Evolutionary conservation across 441 rosid species (phyloP).

Genomic region (Adansonia madagascariensis): DNA sequence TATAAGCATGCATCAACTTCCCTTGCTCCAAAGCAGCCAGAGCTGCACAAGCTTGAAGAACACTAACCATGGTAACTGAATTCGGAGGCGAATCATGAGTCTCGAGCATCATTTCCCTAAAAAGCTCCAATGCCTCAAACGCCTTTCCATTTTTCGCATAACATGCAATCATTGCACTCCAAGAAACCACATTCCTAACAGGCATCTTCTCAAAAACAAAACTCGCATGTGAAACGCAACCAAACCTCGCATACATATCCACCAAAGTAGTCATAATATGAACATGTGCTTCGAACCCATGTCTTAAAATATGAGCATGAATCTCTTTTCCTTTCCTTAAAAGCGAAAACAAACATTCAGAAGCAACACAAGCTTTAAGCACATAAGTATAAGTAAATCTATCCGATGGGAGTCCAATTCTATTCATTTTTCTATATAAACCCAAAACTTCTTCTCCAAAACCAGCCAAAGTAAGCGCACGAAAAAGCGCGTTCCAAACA

Average conservation of each 20-base stretch:
- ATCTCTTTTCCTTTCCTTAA: constrained; percentile 73
- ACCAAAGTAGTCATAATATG: constrained; percentile 87
- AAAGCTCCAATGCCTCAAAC: constrained; percentile 63
- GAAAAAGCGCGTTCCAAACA: constrained; percentile 82
- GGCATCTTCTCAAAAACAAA: constrained; percentile 53
- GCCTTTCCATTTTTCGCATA: constrained; percentile 61
- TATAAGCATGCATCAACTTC: constrained; percentile 61
- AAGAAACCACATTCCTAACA: constrained; percentile 61
- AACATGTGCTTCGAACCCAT: constrained; percentile 59
- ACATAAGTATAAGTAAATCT: constrained; percentile 81
- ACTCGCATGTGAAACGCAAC: constrained; percentile 62
- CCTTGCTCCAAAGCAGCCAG: constrained; percentile 76
- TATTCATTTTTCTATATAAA: constrained; percentile 69
- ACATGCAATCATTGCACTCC: constrained; percentile 80
- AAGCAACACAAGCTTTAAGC: constrained; percentile 80
- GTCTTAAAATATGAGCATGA: constrained; percentile 70
- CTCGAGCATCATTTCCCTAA: constrained; percentile 53
- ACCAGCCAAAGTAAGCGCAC: constrained; percentile 76
- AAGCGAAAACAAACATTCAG: constrained; percentile 45
- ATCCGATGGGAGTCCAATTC: constrained; percentile 57
- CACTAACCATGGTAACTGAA: constrained; percentile 75
- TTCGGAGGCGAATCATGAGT: constrained; percentile 48
- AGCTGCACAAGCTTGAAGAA: constrained; percentile 75
- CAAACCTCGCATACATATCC: constrained; percentile 82
- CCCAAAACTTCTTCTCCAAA: constrained; percentile 76